Percentiles rank a stretch among this genome's conserved stretches.
Evolutionary conservation across 352 stramenopile genomes (phyloP).

Genomic region (Discostella stelligera): DNA sequence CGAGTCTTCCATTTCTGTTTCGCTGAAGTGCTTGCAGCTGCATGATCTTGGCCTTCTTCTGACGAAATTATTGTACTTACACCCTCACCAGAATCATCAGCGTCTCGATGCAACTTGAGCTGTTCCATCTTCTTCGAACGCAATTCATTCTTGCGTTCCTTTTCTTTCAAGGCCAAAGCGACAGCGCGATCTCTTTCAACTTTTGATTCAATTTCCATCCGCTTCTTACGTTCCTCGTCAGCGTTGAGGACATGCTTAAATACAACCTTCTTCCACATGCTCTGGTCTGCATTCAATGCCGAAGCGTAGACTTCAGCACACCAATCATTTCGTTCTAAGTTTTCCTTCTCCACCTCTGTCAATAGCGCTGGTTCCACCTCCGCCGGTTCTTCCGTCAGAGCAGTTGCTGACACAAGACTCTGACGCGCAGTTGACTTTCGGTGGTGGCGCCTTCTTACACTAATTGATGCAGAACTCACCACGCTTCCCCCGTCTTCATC

Average conservation of each 20-base stretch:
- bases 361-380: not conserved
- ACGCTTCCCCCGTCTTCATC: conserved; percentile 41
- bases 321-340: conserved; percentile 15
- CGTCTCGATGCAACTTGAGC: conserved; percentile 17
- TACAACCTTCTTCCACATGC: conserved; percentile 25
- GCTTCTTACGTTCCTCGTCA: conserved; percentile 13
- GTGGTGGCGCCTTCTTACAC: conserved; percentile 34
- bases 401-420: conserved; percentile 3
- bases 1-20: conserved; percentile 38
- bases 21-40: conserved; percentile 4
- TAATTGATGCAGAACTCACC: conserved; percentile 30
- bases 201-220: conserved; percentile 13
- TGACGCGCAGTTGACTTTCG: conserved; percentile 22
- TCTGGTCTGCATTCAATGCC: conserved; percentile 14
- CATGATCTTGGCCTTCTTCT: not conserved
- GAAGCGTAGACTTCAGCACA: conserved; percentile 10
- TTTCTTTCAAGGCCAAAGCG: conserved; percentile 23
- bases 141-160: conserved; percentile 30
- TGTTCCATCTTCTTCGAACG: conserved; percentile 37
- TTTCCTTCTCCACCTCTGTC: conserved; percentile 10
- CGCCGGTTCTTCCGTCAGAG: conserved; percentile 3
- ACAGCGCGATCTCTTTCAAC: conserved; percentile 9
- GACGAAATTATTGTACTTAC: not conserved
- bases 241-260: conserved; percentile 18
- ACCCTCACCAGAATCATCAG: not conserved